Evolutionary conservation across 768 basidiomycete species (phyloP).

Genomic region (Boletus tomentosulus): DNA sequence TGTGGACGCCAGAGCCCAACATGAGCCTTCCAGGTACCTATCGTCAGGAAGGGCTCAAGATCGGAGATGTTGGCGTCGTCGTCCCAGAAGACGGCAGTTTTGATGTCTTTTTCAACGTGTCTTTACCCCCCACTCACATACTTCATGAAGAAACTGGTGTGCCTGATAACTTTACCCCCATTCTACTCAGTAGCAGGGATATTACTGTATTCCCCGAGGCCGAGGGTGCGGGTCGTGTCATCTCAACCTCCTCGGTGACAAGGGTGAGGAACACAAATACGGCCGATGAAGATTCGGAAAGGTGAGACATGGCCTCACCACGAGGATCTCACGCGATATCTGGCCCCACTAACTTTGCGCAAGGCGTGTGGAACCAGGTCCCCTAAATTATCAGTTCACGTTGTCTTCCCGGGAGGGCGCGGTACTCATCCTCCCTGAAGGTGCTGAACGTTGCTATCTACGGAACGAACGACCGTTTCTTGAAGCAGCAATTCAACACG

Average conservation of each 20-base stretch:
- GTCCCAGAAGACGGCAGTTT: constrained; percentile 31
- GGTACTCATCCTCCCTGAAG: constrained; percentile 31
- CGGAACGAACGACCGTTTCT: constrained; percentile 18
- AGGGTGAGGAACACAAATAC: not conserved
- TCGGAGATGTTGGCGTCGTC: constrained; percentile 36
- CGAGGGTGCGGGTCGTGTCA: constrained; percentile 9
- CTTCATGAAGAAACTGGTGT: constrained; percentile 13
- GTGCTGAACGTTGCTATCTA: constrained; percentile 22
- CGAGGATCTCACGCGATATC: not conserved
- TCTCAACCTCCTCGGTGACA: constrained; percentile 10
- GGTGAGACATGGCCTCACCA: not conserved
- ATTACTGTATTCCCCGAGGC: constrained; percentile 6
- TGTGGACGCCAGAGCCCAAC: constrained; percentile 32
- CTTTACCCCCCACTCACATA: constrained; percentile 25
- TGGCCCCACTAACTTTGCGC: not conserved
- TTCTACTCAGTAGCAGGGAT: constrained; percentile 13
- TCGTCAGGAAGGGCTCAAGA: constrained; percentile 23
- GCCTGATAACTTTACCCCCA: constrained; percentile 23
- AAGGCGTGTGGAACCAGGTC: not conserved
- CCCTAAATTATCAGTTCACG: constrained; percentile 9
- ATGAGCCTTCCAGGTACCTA: constrained; percentile 22
- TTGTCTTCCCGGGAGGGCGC: constrained; percentile 27
- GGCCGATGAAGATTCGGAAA: not conserved
- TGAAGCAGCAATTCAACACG: constrained; percentile 19
- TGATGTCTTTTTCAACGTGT: constrained; percentile 35